Percentiles rank a stretch among this genome's conserved stretches.
These are phyloP conservation scores for apple (Malus domestica) DNA, from an alignment of 306 rosid species.

Conservation along the genomic window ASM211411v1 NC_041792.1:32005907-32006406, in stretches of 20 bases:
- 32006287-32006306: too few relatives aligned
- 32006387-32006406: background rate
- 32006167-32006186: background rate
- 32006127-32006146: background rate
- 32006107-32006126: too few relatives aligned
- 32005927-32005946: constrained; percentile 85
- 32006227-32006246: background rate
- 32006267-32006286: too few relatives aligned
- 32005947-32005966: constrained; percentile 79
- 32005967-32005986: constrained; percentile 79
- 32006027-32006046: constrained; percentile 69
- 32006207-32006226: background rate
- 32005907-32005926: constrained; percentile 53
- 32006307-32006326: background rate
- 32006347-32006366: background rate
- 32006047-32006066: constrained; percentile 22
- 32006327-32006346: background rate
- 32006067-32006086: background rate
- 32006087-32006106: too few relatives aligned
- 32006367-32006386: background rate
- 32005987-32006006: constrained; percentile 74
- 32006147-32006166: background rate
- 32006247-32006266: background rate
- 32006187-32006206: background rate
- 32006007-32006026: constrained; percentile 55